A percentile compares a stretch with the other conserved stretches of the same genome.
Conservation (phyloP, 192 early-diverging fungal species). For the Martensiomyces pterosporus region DNA sequence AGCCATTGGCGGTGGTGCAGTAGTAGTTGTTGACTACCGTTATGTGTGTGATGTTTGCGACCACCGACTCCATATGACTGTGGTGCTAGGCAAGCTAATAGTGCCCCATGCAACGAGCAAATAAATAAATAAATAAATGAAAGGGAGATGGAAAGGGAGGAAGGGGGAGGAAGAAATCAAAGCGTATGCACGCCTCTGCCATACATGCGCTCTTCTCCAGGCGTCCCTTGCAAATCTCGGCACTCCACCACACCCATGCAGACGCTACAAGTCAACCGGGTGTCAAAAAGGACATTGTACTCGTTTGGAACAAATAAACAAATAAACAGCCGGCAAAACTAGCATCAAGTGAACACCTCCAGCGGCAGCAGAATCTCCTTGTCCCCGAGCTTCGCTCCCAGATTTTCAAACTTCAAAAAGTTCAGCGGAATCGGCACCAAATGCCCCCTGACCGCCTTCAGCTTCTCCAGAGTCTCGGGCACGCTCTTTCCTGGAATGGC, state of each 20-base stretch:
- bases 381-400: conserved; percentile 48
- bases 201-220: too few relatives aligned
- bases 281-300: too few relatives aligned
- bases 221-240: too few relatives aligned
- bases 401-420: conserved; percentile 47
- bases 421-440: conserved; percentile 49
- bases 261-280: too few relatives aligned
- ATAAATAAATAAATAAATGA: neutral
- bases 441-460: conserved; percentile 42
- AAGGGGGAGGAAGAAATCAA: too few relatives aligned
- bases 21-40: neutral
- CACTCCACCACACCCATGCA: too few relatives aligned
- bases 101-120: too few relatives aligned
- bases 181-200: too few relatives aligned
- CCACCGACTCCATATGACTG: neutral
- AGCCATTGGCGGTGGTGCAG: neutral
- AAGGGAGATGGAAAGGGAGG: neutral
- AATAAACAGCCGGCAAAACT: neutral
- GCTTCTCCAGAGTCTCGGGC: conserved; percentile 23
- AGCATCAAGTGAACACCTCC: conserved; percentile 46
- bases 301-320: neutral
- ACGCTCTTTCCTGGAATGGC: conserved; percentile 19
- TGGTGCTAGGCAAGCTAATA: too few relatives aligned
- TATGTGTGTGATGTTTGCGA: neutral
- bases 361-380: conserved; percentile 48